Evolutionary conservation across 164 flowering plant species (phyloP), one percentile per base, ranked within the genome.

Genomic region (Cinnamomum micranthum): DNA sequence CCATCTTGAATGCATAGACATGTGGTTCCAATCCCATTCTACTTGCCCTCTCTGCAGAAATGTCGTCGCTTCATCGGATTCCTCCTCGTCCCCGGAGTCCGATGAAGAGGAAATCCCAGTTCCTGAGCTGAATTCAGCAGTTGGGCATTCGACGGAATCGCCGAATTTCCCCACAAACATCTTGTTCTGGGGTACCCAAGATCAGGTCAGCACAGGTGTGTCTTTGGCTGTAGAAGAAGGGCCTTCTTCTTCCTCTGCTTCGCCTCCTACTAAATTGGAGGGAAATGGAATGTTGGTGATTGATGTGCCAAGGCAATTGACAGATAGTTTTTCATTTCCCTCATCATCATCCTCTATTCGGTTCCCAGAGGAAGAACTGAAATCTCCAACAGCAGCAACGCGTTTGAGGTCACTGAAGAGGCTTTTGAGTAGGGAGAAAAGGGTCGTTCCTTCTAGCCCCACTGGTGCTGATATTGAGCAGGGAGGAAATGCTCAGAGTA

Each of bases 1-100:
- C 77, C 91, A 89, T 74, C 81, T 83, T n/a, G 90, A 87, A 17
- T 88, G 93, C 76, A 89, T 89, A n/a, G 91, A 88, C 77, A 88
- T 81, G 89, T 89, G 93, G 93, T 87, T 89, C 52, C 86, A 83
- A 62, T 87, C 91, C 1, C 93, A 89, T 65, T 83, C 91, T 19
- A 87, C 91, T 20, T 89, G 93, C 78, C 91, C 89, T 0, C 78
- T 88, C 7, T 89, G 93, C 50, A 79, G 93, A 52, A 80, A 75
- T 79, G 71, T 78, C 0, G 85, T 88, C 20, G 58, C 50, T 22
- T 24, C 70, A 20, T 50, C 59, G 20, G 69, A 47, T 12, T 64
- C 62, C 4, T 13, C 23, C 4, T 13, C 23, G 2, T 17, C 50
- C 23, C 47, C 63, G 11, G 69, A 51, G 27, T 65, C 70, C 2